Evolutionary conservation across 1,139 yeast species (phyloP).

Genomic region (Diutina sp.): DNA sequence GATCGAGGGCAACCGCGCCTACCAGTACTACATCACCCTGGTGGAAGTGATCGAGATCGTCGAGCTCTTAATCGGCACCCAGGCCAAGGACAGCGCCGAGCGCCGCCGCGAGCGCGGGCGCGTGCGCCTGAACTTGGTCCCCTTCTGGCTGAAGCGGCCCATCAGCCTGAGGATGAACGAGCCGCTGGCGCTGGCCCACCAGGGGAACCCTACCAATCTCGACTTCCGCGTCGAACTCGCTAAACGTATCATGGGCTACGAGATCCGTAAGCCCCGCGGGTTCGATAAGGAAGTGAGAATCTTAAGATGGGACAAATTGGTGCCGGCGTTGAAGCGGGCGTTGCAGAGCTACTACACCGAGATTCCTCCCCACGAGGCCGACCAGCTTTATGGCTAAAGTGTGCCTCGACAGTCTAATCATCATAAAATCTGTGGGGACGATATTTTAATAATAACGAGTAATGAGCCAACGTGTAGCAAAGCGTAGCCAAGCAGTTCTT

Average conservation of each 20-base stretch:
- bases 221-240: constrained; percentile 46
- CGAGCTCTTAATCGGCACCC: constrained; percentile 42
- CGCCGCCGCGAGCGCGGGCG: constrained; percentile 51
- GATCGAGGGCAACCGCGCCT: constrained; percentile 7
- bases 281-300: constrained; percentile 58
- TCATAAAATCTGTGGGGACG: neutral
- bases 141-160: constrained; percentile 56
- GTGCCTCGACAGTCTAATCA: neutral
- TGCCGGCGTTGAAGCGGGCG: constrained; percentile 49
- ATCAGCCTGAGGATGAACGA: constrained; percentile 26
- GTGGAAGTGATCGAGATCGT: constrained; percentile 57
- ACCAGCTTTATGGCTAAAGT: neutral
- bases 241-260: constrained; percentile 54
- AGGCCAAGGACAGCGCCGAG: constrained; percentile 27
- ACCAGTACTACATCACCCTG: constrained; percentile 42
- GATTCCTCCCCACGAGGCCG: constrained; percentile 15
- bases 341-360: constrained; percentile 53
- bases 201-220: constrained; percentile 12
- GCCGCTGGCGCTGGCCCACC: constrained; percentile 10
- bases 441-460: neutral
- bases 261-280: constrained; percentile 50
- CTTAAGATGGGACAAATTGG: constrained; percentile 45
- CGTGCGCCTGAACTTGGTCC: constrained; percentile 50
- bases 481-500: neutral
- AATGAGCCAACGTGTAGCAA: neutral